phyloP scores from a whole-genome alignment of 2,329 filamentous ascomycete genomes.

The Botrytis byssoidea region DNA sequence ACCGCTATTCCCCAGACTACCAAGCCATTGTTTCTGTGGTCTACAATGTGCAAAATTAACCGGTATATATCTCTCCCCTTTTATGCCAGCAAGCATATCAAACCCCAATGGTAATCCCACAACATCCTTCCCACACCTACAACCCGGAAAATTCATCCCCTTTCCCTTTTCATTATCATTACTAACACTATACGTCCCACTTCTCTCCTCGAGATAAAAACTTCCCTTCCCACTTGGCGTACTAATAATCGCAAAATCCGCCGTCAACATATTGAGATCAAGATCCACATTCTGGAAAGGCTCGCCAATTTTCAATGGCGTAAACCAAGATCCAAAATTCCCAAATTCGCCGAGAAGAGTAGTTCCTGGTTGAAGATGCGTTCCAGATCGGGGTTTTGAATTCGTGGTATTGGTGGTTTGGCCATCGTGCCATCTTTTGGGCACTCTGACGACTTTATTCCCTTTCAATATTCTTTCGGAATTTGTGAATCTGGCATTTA shows the following conservation, averaged over 20 bases:
- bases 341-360: conserved; percentile 29
- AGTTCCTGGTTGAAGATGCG: not conserved
- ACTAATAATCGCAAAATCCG: conserved; percentile 27
- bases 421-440: conserved; percentile 1
- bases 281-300: conserved; percentile 28
- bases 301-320: conserved; percentile 27
- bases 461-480: not conserved
- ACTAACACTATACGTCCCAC: conserved; percentile 28
- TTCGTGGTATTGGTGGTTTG: not conserved
- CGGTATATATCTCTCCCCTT: conserved; percentile 16
- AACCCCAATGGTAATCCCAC: conserved; percentile 2
- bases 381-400: not conserved
- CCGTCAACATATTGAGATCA: conserved; percentile 32
- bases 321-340: conserved; percentile 28
- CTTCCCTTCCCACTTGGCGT: conserved; percentile 27
- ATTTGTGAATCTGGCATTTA: not conserved
- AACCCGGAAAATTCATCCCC: not conserved
- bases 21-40: conserved; percentile 28
- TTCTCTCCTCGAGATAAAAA: conserved; percentile 26
- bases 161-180: conserved; percentile 9
- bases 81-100: not conserved
- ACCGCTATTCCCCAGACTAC: conserved; percentile 21
- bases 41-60: conserved; percentile 31
- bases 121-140: not conserved
- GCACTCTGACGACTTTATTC: not conserved